These are phyloP conservation scores for Ceratocystis cubensis DNA, from an alignment of 2,329 filamentous ascomycete genomes.

Conservation along the genomic window DNA sequence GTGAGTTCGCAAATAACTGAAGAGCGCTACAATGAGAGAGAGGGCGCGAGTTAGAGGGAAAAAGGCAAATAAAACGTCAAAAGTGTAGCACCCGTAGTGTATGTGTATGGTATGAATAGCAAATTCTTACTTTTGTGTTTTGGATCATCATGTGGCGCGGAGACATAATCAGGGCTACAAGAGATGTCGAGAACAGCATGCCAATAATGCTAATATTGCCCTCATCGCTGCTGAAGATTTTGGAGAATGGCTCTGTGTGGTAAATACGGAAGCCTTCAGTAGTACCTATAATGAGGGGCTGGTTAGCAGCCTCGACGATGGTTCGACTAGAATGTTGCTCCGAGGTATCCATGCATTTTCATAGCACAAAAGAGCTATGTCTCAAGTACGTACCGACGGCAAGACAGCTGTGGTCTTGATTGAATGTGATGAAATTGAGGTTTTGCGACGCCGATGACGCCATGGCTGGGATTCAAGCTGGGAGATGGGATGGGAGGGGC, in stretches of 20 bases:
- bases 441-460: constrained; percentile 42
- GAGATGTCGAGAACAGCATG: constrained; percentile 96
- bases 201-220: constrained; percentile 93
- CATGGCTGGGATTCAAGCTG: constrained; percentile 2
- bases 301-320: background rate
- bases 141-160: constrained; percentile 88
- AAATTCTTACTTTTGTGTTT: constrained; percentile 70
- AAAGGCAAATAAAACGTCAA: background rate
- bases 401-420: constrained; percentile 95
- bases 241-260: constrained; percentile 89
- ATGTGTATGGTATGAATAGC: too few species aligned
- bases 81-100: too few species aligned
- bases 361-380: background rate
- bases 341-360: background rate
- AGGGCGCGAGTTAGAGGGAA: background rate
- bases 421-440: constrained; percentile 98
- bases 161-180: constrained; percentile 86
- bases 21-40: constrained; percentile 35
- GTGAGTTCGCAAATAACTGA: constrained; percentile 97
- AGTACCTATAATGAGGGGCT: constrained; percentile 47
- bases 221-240: constrained; percentile 88
- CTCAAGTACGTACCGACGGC: constrained; percentile 62
- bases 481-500: background rate
- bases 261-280: constrained; percentile 93
- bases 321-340: background rate